phyloP scores from a whole-genome alignment of 257 asterid genomes.

The Przewalskia tangutica region DNA sequence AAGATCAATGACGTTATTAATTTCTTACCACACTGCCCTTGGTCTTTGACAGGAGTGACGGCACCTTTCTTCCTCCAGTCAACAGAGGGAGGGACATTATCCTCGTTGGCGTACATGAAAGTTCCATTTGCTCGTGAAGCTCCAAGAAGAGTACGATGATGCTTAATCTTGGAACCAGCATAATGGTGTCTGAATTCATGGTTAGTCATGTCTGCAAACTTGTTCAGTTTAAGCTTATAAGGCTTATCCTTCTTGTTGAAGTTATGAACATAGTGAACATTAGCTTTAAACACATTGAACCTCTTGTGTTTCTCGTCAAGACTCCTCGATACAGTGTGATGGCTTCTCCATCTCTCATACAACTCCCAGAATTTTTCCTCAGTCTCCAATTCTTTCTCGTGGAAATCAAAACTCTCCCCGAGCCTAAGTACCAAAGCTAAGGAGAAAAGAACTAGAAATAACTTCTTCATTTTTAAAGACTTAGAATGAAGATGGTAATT shows the following conservation, averaged over 20 bases:
- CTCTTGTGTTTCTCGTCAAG: constrained; percentile 54
- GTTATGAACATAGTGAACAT: constrained; percentile 43
- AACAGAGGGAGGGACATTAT: constrained; percentile 44
- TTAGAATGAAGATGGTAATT: not conserved
- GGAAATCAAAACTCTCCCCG: constrained; percentile 55
- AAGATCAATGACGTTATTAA: not conserved
- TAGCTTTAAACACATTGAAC: constrained; percentile 69
- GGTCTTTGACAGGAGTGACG: constrained; percentile 64
- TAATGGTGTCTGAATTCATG: constrained; percentile 56
- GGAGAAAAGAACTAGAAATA: constrained; percentile 26
- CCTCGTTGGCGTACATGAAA: constrained; percentile 47
- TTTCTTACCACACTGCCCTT: constrained; percentile 75
- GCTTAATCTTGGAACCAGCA: constrained; percentile 65
- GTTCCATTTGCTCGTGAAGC: constrained; percentile 18
- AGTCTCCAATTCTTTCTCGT: constrained; percentile 59
- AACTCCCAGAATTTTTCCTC: constrained; percentile 65
- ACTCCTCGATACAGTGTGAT: constrained; percentile 65
- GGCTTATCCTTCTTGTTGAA: constrained; percentile 68
- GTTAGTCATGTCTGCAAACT: constrained; percentile 84
- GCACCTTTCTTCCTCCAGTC: constrained; percentile 89
- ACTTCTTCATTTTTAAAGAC: constrained; percentile 17
- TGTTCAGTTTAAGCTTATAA: constrained; percentile 69
- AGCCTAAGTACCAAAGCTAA: constrained; percentile 26
- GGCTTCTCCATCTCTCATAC: constrained; percentile 88
- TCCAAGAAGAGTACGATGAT: constrained; percentile 52